A percentile compares a stretch with the other conserved stretches of the same genome.
These are phyloP conservation scores for Stentor roeselii DNA, from an alignment of 73 alveolate genomes.

Conservation along the genomic window DNA sequence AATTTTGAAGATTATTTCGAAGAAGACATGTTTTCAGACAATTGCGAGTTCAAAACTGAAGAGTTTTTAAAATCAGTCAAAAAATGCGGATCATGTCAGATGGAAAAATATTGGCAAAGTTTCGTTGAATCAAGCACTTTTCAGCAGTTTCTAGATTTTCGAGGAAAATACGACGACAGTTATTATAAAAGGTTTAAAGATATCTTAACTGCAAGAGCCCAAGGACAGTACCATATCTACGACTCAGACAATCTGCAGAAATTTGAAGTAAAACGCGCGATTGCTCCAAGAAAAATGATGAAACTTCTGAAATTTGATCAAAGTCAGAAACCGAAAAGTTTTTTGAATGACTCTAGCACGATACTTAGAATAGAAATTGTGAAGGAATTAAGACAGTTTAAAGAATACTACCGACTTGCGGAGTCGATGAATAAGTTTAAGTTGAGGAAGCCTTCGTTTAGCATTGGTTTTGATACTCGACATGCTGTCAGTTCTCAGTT, in stretches of 20 bases:
- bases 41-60: background rate
- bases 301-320: background rate
- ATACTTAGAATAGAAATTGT: background rate
- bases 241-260: background rate
- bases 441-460: background rate
- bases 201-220: background rate
- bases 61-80: background rate
- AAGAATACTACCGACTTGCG: background rate
- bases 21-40: background rate
- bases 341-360: background rate
- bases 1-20: background rate
- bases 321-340: too few relatives aligned
- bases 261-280: background rate
- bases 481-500: background rate
- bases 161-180: slow-evolving; percentile 9
- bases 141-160: slow-evolving; percentile 3
- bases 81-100: background rate
- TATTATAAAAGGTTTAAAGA: background rate
- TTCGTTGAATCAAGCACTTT: background rate
- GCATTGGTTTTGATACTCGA: too few relatives aligned
- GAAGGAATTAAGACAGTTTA: background rate
- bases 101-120: background rate
- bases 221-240: background rate
- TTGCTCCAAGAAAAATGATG: background rate
- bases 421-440: background rate